Evolutionary conservation across 805 yeast species (phyloP), one percentile per base, ranked within the genome.

Genomic region (Wickerhamomyces queroliae): DNA sequence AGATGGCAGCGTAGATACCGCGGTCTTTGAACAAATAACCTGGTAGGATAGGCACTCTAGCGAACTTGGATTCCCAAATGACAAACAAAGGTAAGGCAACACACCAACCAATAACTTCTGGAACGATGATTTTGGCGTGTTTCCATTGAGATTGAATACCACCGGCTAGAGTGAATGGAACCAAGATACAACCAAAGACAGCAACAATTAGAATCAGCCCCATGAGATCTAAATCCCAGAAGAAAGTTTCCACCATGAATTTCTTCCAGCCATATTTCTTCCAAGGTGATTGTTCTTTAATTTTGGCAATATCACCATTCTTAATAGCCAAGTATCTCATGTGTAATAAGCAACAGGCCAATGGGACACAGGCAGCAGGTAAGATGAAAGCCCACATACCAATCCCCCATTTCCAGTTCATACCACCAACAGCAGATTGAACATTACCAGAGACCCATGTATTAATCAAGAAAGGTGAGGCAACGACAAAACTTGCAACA

Each of bases 121-220:
- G 87, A 2, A 68, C 88, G 49, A 83, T 75, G 45, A 78, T 70
- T 31, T 71, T 61, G 5, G 74, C 87, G 40, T 64, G 62, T 40
- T 62, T 51, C 90, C 90, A 83, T 41, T 68, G 62, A 2, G 61
- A 48, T 2, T 54, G 36, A 27, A 60, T 47, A 36, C 85, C 84
- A 43, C 83, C 86, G 9, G 84, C 86, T 24, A 83, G 58, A 6
- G 89, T 81, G 48, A 83, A 70, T 10, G 91, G 89, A 30, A 76
- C 72, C 47, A 83, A 66, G 33, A 83, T 67, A 39, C 77, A 69
- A 24, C 83, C 84, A 32, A 83, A 68, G 2, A 74, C 69, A n/a
- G 72, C 70, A 42, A 73, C 63, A 35, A 79, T 47, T 21, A 79
- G 61, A n/a, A 80, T 49, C 25, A 77, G 52, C 18, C 90, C 91